phyloP scores from a whole-genome alignment of 2,329 filamentous ascomycete genomes.

The Pestalotiopsis sp. region DNA sequence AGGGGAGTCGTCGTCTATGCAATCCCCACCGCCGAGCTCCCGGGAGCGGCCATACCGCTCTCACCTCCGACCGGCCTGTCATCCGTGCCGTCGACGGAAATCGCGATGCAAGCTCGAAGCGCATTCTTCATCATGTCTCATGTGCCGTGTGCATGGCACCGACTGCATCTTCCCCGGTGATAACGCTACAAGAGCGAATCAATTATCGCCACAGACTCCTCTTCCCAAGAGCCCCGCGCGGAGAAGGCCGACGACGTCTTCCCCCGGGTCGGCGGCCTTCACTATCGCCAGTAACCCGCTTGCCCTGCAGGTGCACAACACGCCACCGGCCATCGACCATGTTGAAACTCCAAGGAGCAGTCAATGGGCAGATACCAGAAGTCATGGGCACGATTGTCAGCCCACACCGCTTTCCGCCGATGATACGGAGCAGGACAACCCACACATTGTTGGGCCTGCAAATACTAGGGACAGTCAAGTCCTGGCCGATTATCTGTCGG shows the following conservation, averaged over 20 bases:
- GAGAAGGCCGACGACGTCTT: slow-evolving; percentile 16
- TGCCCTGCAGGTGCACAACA: neutral
- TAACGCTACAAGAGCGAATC: neutral
- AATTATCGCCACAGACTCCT: neutral
- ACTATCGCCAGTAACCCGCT: neutral
- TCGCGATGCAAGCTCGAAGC: slow-evolving; percentile 63
- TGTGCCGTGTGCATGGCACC: slow-evolving; percentile 61
- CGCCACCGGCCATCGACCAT: neutral
- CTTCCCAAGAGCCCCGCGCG: slow-evolving; percentile 25
- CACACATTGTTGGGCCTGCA: slow-evolving; percentile 62
- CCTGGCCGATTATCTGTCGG: slow-evolving; percentile 59
- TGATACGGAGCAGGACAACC: slow-evolving; percentile 40
- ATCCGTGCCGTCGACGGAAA: slow-evolving; percentile 62
- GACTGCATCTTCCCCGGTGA: slow-evolving; percentile 56
- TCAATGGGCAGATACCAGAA: slow-evolving; percentile 24
- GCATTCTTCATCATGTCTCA: slow-evolving; percentile 53
- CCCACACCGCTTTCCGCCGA: slow-evolving; percentile 27
- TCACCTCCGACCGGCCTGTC: slow-evolving; percentile 63
- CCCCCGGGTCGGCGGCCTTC: neutral
- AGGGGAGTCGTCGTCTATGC: slow-evolving; percentile 10
- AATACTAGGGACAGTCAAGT: slow-evolving; percentile 63
- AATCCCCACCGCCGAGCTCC: slow-evolving; percentile 5
- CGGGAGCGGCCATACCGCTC: slow-evolving; percentile 58
- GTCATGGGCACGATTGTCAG: slow-evolving; percentile 24
- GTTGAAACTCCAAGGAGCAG: neutral